Conservation (phyloP, 331 rosid species). For the Malus hybrid region DNA sequence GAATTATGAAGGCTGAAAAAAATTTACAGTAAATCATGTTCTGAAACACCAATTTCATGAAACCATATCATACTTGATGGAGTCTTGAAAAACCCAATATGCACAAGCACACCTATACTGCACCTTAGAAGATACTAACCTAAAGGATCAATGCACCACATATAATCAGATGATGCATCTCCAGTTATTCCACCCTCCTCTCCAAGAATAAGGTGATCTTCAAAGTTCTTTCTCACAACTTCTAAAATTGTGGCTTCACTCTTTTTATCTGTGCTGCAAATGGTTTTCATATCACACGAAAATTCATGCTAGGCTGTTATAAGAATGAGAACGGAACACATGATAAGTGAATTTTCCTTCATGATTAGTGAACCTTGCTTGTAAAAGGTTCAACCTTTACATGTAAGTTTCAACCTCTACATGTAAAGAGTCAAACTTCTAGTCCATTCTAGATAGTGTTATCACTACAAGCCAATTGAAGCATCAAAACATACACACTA, state of each 20-base stretch:
- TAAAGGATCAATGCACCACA: conserved; percentile 98
- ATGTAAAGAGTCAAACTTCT: conserved; percentile 1
- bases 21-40: background rate
- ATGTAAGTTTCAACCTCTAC: background rate
- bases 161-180: conserved; percentile 80
- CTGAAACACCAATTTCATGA: background rate
- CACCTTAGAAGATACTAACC: conserved; percentile 38
- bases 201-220: conserved; percentile 85
- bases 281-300: background rate
- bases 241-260: conserved; percentile 84
- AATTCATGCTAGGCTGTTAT: background rate
- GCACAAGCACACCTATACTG: background rate
- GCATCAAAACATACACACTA: conserved; percentile 11
- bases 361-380: no score
- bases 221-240: conserved; percentile 60
- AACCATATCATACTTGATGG: background rate
- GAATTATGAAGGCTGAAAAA: background rate
- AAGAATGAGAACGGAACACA: background rate
- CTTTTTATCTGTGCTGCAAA: conserved; percentile 86
- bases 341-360: background rate
- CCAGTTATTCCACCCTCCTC: conserved; percentile 98
- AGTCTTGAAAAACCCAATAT: background rate
- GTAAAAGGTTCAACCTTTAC: background rate
- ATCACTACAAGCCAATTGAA: background rate
- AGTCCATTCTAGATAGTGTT: background rate